A percentile compares a stretch with the other conserved stretches of the same genome.
These are phyloP conservation scores for Coelastrella sp. DNA, from an alignment of 139 green algal genomes.

Conservation along the genomic window DNA sequence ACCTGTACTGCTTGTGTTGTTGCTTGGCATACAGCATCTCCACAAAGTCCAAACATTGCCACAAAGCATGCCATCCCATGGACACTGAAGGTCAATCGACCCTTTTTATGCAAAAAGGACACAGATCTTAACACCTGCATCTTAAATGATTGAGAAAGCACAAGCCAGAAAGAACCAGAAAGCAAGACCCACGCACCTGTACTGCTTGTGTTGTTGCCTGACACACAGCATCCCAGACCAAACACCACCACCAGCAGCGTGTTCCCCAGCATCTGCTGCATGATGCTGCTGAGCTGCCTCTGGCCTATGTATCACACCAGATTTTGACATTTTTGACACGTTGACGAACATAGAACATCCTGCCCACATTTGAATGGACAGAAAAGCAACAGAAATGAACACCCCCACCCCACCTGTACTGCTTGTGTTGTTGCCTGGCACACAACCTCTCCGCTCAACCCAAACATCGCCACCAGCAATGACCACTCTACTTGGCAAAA, in stretches of 20 bases:
- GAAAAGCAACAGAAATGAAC: not conserved
- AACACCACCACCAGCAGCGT: constrained; percentile 41
- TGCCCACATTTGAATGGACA: too few species aligned
- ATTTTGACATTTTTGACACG: too few species aligned
- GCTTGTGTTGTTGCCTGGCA: constrained; percentile 11
- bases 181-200: too few species aligned
- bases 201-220: constrained; percentile 13
- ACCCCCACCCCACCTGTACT: not conserved
- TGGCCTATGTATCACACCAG: too few species aligned
- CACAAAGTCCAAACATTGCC: constrained; percentile 16
- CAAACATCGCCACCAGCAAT: constrained; percentile 39
- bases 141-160: too few species aligned
- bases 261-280: not conserved
- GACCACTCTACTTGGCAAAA: too few species aligned
- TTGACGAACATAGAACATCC: too few species aligned
- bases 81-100: too few species aligned
- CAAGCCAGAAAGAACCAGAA: too few species aligned
- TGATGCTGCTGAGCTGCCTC: not conserved
- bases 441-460: not conserved
- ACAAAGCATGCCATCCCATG: not conserved
- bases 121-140: too few species aligned
- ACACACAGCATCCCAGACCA: constrained; percentile 22
- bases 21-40: constrained; percentile 10
- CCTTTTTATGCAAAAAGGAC: too few species aligned
- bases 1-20: constrained; percentile 10